Evolutionary conservation across 805 yeast genomes (phyloP).

Genomic region (Candida easanensis): DNA sequence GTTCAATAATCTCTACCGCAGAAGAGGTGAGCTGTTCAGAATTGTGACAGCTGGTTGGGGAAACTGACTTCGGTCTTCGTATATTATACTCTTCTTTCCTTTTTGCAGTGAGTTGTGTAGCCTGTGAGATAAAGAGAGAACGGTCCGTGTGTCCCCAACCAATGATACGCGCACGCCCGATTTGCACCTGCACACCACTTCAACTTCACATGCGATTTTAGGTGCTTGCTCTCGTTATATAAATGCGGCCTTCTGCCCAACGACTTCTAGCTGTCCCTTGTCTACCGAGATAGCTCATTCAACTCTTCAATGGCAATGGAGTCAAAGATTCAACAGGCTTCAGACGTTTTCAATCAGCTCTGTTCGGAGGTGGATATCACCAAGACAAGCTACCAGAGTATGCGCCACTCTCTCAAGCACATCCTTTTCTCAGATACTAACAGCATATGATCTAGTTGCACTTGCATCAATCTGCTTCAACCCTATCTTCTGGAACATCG

Average conservation of each 20-base stretch:
- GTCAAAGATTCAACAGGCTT: constrained; percentile 12
- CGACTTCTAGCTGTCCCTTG: too few relatives aligned
- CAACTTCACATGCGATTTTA: background rate
- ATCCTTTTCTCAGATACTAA: constrained; percentile 1
- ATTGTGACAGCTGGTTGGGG: constrained; percentile 28
- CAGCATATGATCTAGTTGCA: constrained; percentile 36
- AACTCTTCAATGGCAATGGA: constrained; percentile 8
- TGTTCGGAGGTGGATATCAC: constrained; percentile 24
- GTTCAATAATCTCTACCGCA: constrained; percentile 27
- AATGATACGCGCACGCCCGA: background rate
- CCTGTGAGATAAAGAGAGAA: too few relatives aligned
- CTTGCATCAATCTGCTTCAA: constrained; percentile 77
- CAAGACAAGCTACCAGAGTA: constrained; percentile 21
- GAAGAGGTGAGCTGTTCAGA: constrained; percentile 31
- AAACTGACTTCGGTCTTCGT: too few relatives aligned
- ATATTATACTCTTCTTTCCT: too few relatives aligned
- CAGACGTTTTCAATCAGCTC: constrained; percentile 22
- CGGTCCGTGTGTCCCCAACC: too few relatives aligned
- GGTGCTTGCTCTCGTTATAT: background rate
- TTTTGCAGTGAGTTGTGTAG: too few relatives aligned
- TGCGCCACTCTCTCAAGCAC: constrained; percentile 2
- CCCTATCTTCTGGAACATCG: constrained; percentile 94
- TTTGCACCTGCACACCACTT: background rate
- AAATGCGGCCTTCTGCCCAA: background rate
- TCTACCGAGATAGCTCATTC: too few relatives aligned